These are phyloP conservation scores for Podila verticillata DNA, from an alignment of 192 early-diverging fungal species.

Conservation along the genomic window DNA sequence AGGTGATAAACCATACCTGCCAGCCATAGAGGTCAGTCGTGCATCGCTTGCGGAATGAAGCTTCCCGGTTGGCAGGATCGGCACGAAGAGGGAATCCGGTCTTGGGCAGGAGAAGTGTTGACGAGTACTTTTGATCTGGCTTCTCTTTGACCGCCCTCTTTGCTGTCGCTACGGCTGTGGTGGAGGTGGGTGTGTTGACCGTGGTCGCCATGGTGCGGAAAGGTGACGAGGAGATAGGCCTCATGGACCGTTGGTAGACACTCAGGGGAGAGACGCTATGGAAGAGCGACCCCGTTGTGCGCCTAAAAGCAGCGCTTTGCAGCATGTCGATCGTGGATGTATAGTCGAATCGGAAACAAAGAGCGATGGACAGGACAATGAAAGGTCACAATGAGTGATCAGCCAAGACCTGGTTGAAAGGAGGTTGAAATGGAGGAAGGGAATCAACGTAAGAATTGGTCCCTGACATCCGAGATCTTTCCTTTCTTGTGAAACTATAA, in stretches of 20 bases:
- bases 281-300: not conserved
- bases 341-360: not conserved
- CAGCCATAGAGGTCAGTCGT: slow-evolving; percentile 74
- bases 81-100: slow-evolving; percentile 75
- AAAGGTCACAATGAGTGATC: not conserved
- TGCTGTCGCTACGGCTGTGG: slow-evolving; percentile 1
- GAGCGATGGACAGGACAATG: not conserved
- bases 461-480: no score
- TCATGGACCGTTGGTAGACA: not conserved
- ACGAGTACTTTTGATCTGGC: slow-evolving; percentile 54
- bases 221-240: not conserved
- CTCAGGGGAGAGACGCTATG: not conserved
- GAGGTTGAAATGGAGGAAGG: no score
- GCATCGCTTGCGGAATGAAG: slow-evolving; percentile 67
- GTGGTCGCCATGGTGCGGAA: slow-evolving; percentile 26
- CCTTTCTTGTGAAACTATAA: no score
- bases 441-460: no score
- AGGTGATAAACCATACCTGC: slow-evolving; percentile 61
- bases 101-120: slow-evolving; percentile 77
- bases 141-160: slow-evolving; percentile 21
- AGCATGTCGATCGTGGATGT: not conserved
- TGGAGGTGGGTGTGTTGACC: not conserved
- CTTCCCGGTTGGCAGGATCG: slow-evolving; percentile 68
- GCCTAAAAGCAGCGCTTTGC: not conserved
- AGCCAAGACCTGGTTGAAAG: no score